These are phyloP conservation scores for Calonectria multiphialidica DNA, from an alignment of 2,329 filamentous ascomycete species.

Conservation along the genomic window DNA sequence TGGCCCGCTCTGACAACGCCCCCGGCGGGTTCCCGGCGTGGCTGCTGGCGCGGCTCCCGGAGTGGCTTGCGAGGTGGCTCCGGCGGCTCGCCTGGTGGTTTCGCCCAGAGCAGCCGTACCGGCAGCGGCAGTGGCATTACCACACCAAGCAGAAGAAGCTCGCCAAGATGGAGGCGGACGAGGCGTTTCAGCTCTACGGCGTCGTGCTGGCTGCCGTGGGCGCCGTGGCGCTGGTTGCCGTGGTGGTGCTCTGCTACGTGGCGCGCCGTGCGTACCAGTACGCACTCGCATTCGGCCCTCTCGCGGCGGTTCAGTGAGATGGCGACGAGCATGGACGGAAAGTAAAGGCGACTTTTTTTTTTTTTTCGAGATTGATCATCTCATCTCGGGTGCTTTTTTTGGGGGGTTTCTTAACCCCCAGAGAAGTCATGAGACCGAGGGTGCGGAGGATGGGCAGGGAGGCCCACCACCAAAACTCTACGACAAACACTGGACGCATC, in stretches of 20 bases:
- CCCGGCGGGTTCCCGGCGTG: constrained; percentile 40
- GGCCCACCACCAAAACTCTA: neutral
- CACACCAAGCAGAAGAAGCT: constrained; percentile 71
- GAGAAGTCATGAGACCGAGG: neutral
- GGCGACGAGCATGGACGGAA: neutral
- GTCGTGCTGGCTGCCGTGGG: constrained; percentile 65
- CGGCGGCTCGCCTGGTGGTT: constrained; percentile 57
- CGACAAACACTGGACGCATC: too few relatives aligned
- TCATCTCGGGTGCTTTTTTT: too few relatives aligned
- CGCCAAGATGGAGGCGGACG: constrained; percentile 70
- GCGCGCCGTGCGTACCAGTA: constrained; percentile 30
- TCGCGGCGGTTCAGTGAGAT: neutral
- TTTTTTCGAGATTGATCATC: neutral
- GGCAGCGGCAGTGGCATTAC: constrained; percentile 56
- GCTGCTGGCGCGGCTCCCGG: constrained; percentile 12
- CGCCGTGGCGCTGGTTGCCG: constrained; percentile 36
- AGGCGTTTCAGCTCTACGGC: constrained; percentile 72
- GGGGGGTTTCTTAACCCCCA: too few relatives aligned
- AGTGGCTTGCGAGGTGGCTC: constrained; percentile 34
- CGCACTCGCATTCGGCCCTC: neutral
- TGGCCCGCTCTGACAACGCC: constrained; percentile 57
- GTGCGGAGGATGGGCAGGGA: neutral
- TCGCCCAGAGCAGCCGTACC: constrained; percentile 54
- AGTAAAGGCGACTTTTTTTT: too few relatives aligned
- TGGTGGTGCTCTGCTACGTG: constrained; percentile 30